These are phyloP conservation scores for Pyrenula aspistea DNA, from an alignment of 495 filamentous ascomycete species.

Conservation along the genomic window DNA sequence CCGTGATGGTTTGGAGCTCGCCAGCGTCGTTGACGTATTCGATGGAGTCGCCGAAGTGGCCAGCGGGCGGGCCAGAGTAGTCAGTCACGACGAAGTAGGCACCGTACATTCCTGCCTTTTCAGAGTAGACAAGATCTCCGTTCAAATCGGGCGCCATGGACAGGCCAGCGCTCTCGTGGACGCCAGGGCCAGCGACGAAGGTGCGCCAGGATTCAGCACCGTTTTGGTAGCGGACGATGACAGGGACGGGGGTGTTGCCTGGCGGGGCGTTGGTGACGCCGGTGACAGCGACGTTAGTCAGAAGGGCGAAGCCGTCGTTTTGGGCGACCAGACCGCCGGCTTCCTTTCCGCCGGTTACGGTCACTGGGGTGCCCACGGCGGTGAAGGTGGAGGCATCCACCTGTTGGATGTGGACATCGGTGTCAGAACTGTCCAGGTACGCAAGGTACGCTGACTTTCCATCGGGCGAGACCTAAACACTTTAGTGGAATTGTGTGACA, in stretches of 20 bases:
- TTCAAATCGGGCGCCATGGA: constrained; percentile 38
- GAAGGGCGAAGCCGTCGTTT: constrained; percentile 41
- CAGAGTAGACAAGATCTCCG: constrained; percentile 41
- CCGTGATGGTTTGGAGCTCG: constrained; percentile 25
- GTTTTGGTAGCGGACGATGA: constrained; percentile 33
- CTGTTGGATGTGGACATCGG: constrained; percentile 35
- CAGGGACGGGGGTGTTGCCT: constrained; percentile 29
- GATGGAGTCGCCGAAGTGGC: constrained; percentile 42
- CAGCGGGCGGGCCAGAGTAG: constrained; percentile 34
- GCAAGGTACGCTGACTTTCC: constrained; percentile 40
- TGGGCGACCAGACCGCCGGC: constrained; percentile 43
- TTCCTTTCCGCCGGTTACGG: constrained; percentile 32
- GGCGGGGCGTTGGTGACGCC: constrained; percentile 32
- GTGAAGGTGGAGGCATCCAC: constrained; percentile 30
- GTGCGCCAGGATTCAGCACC: constrained; percentile 38
- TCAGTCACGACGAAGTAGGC: constrained; percentile 44
- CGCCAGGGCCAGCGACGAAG: constrained; percentile 35
- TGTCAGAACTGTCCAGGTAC: constrained; percentile 34
- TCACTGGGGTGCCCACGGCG: constrained; percentile 29
- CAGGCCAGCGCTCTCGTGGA: constrained; percentile 27
- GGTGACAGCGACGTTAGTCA: constrained; percentile 35
- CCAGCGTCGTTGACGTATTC: constrained; percentile 35
- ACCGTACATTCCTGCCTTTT: constrained; percentile 33
- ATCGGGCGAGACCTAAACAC: constrained; percentile 25
- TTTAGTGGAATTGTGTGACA: too few species aligned